A percentile compares a stretch with the other conserved stretches of the same genome.
Evolutionary conservation across 352 stramenopile species (phyloP).

Genomic region (Pythium plurisporium): DNA sequence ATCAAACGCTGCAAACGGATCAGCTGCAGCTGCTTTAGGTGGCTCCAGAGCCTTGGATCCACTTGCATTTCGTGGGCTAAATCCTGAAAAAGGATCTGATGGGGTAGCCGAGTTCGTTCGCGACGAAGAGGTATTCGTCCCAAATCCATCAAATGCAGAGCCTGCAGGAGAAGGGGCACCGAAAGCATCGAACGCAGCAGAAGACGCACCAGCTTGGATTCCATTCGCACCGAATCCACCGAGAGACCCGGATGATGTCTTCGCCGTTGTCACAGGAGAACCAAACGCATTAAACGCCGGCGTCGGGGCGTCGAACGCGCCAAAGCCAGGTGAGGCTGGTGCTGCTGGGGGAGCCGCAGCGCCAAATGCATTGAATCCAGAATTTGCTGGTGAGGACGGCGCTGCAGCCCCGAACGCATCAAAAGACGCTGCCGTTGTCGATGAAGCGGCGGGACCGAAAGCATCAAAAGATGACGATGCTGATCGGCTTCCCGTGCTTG

Average conservation of each 20-base stretch:
- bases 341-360: not conserved
- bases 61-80: slow-evolving; percentile 19
- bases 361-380: slow-evolving; percentile 16
- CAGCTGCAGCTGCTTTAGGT: slow-evolving; percentile 6
- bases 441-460: slow-evolving; percentile 29
- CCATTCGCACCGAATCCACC: slow-evolving; percentile 23
- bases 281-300: slow-evolving; percentile 23
- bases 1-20: slow-evolving; percentile 53
- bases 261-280: not conserved
- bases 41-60: slow-evolving; percentile 9
- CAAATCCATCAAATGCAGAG: slow-evolving; percentile 11
- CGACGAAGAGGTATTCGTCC: slow-evolving; percentile 9
- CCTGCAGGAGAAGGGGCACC: slow-evolving; percentile 3
- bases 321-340: slow-evolving; percentile 13
- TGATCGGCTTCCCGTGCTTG: slow-evolving; percentile 22
- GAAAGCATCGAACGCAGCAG: slow-evolving; percentile 12
- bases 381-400: not conserved
- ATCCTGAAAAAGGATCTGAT: slow-evolving; percentile 42
- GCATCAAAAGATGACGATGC: slow-evolving; percentile 25
- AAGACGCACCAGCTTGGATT: slow-evolving; percentile 5
- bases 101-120: slow-evolving; percentile 16
- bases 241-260: slow-evolving; percentile 20
- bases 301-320: slow-evolving; percentile 42
- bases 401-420: slow-evolving; percentile 28
- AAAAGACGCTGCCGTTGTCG: slow-evolving; percentile 23